A percentile compares a stretch with the other conserved stretches of the same genome.
Conservation (phyloP, 805 yeast genomes). For the Pachysolen tannophilus region DNA sequence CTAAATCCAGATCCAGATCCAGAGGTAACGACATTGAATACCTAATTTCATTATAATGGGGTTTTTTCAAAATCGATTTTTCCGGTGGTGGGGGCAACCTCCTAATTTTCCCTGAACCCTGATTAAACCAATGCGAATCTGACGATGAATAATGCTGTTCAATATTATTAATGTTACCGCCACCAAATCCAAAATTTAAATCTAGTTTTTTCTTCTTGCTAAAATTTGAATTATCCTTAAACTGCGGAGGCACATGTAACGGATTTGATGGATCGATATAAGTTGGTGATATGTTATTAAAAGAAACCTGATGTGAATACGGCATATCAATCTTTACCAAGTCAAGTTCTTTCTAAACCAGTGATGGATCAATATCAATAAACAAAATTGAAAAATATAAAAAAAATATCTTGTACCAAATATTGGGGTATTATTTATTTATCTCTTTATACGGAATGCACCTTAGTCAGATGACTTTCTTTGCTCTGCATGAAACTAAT, state of each 20-base stretch:
- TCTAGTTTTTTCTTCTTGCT: constrained; percentile 4
- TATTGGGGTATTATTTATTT: no score
- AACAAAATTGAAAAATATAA: no score
- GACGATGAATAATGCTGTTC: constrained; percentile 5
- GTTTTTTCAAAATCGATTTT: constrained; percentile 32
- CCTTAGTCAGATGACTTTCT: constrained; percentile 1
- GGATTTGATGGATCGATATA: constrained; percentile 16
- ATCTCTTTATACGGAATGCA: no score
- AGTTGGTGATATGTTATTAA: constrained; percentile 31
- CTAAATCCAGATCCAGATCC: constrained; percentile 14
- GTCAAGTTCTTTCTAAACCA: no score
- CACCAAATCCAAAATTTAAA: constrained; percentile 17
- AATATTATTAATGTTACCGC: constrained; percentile 13
- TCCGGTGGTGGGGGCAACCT: constrained; percentile 23
- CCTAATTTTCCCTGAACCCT: constrained; percentile 16
- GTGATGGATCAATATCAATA: no score
- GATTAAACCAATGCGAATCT: constrained; percentile 4
- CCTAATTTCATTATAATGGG: background rate
- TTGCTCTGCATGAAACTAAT: background rate
- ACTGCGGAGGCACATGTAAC: constrained; percentile 13
- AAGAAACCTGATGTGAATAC: constrained; percentile 33
- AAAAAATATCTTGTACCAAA: no score
- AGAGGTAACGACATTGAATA: background rate
- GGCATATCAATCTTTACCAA: no score
- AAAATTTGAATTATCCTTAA: constrained; percentile 6